Evolutionary conservation across 805 yeast genomes (phyloP), one percentile per base, ranked within the genome.

Genomic region (Candida sithepensis): DNA sequence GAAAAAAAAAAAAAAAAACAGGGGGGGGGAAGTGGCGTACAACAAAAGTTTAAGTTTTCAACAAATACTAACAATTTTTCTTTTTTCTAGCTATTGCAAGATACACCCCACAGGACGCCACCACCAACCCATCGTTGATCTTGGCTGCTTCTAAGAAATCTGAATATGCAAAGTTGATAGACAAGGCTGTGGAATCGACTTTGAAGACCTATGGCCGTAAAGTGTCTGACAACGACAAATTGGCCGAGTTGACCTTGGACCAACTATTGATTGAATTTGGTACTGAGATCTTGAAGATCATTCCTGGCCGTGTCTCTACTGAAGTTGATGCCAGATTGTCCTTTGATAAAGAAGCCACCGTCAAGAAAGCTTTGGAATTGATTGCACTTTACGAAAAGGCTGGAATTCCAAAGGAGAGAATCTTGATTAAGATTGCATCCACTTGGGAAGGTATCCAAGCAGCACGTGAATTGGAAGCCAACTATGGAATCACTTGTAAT

Each of bases 361-460:
- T 94, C 69, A 79, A 81, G 72, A 94, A 94, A 80, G 99, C 99
- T 46, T 74, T 89, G 55, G 84, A 89, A 68, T 79, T 94, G 75
- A 92, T 94, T 60, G 80, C 77, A 44, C 79, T 91, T 61, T 94
- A 94, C 81, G 78, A 89, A 75, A 74, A 80, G 49, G 77, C 77
- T 60, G 98, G 98, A 58, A 84, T 94, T 60, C 65, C 75, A 54
- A 90, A 88, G 75, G 96, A 91, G 55, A 81, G 99, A 69, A 79
- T 94, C 53, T 80, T 92, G 66, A 94, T 94, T 74, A 94, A 94
- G 81, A 82, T 94, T 58, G 99, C 99, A 51, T 87, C 98, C 51
- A 94, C 99, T 53, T 94, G 91, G 88, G 99, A 94, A 77, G 99
- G 99, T 77, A 94, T 94, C 70, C 96, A 89, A 74, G 99, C 99